These are phyloP conservation scores for Hamamelis virginiana DNA, from an alignment of 164 flowering plant species.

Conservation along the genomic window DNA sequence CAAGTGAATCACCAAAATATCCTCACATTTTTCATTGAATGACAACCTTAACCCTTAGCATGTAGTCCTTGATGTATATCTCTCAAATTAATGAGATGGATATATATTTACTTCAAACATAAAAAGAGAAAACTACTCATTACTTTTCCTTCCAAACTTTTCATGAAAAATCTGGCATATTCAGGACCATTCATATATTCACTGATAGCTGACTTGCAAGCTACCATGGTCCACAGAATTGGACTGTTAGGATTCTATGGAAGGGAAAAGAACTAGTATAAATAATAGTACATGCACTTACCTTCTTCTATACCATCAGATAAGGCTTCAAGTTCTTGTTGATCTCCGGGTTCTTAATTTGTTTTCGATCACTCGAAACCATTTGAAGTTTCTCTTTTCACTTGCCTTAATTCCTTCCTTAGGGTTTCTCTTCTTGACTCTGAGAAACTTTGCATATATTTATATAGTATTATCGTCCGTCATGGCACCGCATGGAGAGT, in stretches of 20 bases:
- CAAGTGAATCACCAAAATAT: background rate
- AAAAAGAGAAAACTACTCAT: background rate
- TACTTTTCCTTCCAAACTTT: background rate
- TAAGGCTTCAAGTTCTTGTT: background rate
- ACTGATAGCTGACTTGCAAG: slow-evolving; percentile 22
- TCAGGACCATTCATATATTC: slow-evolving; percentile 6
- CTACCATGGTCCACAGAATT: slow-evolving; percentile 20
- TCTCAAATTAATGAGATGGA: background rate
- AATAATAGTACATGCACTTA: background rate
- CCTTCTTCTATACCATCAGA: background rate
- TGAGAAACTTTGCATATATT: no score
- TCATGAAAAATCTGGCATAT: slow-evolving; percentile 22
- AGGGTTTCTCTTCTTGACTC: background rate
- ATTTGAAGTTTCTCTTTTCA: background rate
- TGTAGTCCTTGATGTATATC: no score
- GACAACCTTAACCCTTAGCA: no score
- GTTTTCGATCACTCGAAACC: background rate
- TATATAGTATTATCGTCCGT: no score
- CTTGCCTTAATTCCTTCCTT: background rate
- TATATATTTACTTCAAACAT: background rate
- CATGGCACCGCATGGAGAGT: slow-evolving; percentile 76
- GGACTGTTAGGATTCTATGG: background rate
- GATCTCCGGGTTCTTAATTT: background rate
- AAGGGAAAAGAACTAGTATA: background rate
- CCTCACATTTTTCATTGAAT: no score